These are phyloP conservation scores for Exophiala calicioides DNA, from an alignment of 2,329 filamentous ascomycete species.

Conservation along the genomic window DNA sequence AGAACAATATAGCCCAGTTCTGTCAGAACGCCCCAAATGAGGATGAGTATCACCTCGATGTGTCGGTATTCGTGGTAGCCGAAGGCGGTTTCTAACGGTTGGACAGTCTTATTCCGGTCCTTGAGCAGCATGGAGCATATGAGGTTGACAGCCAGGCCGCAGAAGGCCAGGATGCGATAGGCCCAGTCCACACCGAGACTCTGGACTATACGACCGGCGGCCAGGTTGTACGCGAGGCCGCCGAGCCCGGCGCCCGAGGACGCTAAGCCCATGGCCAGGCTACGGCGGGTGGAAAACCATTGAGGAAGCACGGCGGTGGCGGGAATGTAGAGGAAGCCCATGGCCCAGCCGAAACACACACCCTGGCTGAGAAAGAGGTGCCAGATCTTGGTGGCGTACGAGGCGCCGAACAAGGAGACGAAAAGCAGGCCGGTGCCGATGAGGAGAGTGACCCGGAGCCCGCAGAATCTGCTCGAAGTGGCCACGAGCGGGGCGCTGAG, in stretches of 20 bases:
- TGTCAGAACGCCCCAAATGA: slow-evolving; percentile 45
- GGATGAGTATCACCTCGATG: slow-evolving; percentile 29
- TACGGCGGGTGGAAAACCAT: slow-evolving; percentile 36
- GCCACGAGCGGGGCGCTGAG: slow-evolving; percentile 34
- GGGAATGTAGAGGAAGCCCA: slow-evolving; percentile 33
- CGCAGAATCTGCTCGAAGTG: slow-evolving; percentile 20
- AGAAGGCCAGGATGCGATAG: slow-evolving; percentile 34
- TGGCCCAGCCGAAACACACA: slow-evolving; percentile 30
- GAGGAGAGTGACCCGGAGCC: slow-evolving; percentile 27
- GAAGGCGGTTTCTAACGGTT: slow-evolving; percentile 28
- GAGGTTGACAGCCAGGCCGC: slow-evolving; percentile 31
- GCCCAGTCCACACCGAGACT: slow-evolving; percentile 31
- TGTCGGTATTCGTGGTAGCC: slow-evolving; percentile 25
- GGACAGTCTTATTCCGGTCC: slow-evolving; percentile 31
- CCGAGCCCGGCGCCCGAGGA: slow-evolving; percentile 35
- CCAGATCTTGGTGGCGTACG: slow-evolving; percentile 31
- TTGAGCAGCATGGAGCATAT: slow-evolving; percentile 32
- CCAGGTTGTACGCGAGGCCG: slow-evolving; percentile 33
- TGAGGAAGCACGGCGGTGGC: slow-evolving; percentile 29
- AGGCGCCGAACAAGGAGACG: slow-evolving; percentile 32
- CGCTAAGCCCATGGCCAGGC: slow-evolving; percentile 34
- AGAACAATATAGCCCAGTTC: slow-evolving; percentile 52
- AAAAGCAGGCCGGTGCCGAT: slow-evolving; percentile 26
- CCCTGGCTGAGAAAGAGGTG: slow-evolving; percentile 34
- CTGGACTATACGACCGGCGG: slow-evolving; percentile 31